These are phyloP conservation scores for Solidago caesia DNA, from an alignment of 129 eudicot genomes.

Conservation along the genomic window DNA sequence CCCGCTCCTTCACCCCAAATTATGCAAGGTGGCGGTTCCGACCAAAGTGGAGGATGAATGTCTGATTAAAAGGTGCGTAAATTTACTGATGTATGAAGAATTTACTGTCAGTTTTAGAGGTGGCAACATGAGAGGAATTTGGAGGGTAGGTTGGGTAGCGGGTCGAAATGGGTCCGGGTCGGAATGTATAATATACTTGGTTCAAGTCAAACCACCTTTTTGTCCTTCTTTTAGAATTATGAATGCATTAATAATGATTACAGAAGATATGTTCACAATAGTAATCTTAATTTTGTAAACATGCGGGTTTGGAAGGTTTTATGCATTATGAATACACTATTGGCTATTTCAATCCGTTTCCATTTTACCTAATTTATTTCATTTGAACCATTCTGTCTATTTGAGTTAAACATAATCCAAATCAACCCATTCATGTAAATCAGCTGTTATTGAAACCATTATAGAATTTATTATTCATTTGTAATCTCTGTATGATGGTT, in stretches of 20 bases:
- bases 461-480: neutral
- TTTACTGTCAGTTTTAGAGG: neutral
- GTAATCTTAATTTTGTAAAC: neutral
- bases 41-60: conserved; percentile 80
- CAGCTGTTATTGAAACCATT: neutral
- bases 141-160: neutral
- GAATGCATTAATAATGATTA: neutral
- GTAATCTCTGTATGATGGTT: conserved; percentile 5
- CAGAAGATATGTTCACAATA: neutral
- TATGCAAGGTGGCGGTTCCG: conserved; percentile 81
- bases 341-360: neutral
- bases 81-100: neutral
- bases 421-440: neutral
- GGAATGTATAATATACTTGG: neutral
- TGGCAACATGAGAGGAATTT: neutral
- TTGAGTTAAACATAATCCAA: neutral
- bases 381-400: neutral
- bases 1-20: conserved; percentile 66
- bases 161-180: neutral
- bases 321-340: neutral
- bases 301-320: neutral
- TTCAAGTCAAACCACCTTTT: neutral
- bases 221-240: neutral
- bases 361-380: neutral
- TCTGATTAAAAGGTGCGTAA: conserved; percentile 50